phyloP scores from a whole-genome alignment of 2,329 filamentous ascomycete species.

The Fusarium transvaalense region DNA sequence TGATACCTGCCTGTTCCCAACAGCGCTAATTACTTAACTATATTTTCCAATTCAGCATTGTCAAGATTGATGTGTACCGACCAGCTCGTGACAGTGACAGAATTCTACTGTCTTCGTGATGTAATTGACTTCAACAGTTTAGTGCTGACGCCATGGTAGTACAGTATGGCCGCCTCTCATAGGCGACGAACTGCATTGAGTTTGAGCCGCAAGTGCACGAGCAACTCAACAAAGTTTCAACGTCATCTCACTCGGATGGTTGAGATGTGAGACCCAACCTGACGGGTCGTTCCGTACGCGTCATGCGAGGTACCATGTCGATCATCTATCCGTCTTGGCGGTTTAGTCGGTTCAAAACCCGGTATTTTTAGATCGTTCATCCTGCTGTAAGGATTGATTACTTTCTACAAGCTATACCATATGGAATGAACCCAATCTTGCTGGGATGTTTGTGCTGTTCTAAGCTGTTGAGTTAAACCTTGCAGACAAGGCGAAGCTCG shows the following conservation, averaged over 20 bases:
- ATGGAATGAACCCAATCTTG: too few species aligned
- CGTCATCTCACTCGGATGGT: not conserved
- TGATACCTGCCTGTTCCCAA: constrained; percentile 31
- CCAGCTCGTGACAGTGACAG: not conserved
- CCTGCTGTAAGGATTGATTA: not conserved
- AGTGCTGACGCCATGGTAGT: not conserved
- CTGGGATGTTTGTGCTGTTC: not conserved
- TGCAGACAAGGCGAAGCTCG: too few species aligned
- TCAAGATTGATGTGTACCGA: not conserved
- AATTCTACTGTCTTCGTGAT: constrained; percentile 9
- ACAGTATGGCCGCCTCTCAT: not conserved
- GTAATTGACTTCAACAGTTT: constrained; percentile 9
- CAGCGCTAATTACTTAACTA: constrained; percentile 10
- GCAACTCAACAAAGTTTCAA: constrained; percentile 3
- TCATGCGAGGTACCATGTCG: constrained; percentile 2
- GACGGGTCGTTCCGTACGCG: constrained; percentile 8
- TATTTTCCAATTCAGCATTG: constrained; percentile 5
- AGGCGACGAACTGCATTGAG: not conserved
- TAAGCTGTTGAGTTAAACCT: not conserved
- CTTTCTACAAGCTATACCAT: not conserved
- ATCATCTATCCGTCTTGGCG: not conserved
- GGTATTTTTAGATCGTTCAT: not conserved
- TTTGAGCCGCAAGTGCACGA: not conserved
- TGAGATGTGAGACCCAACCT: not conserved
- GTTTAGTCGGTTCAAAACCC: not conserved